Evolutionary conservation across 495 filamentous ascomycete genomes (phyloP), one percentile per base, ranked within the genome.

Genomic region (Penicillium bialowiezense): DNA sequence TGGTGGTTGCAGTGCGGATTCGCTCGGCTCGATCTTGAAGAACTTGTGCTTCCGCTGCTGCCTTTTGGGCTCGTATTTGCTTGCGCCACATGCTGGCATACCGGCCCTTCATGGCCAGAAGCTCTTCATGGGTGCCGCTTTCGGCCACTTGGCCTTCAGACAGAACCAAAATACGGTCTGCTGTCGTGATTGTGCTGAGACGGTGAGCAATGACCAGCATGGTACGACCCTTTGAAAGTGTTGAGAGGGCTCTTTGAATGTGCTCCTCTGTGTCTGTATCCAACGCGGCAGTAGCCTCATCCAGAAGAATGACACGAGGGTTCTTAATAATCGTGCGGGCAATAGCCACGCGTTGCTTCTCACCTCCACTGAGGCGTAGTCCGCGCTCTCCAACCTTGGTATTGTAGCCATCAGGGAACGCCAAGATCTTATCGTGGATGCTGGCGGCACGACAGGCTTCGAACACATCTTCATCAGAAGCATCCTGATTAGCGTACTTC

Each of bases 261-360:
- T 97, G 86, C 65, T 96, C 89, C 64, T 98, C 93, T 2, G 93
- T 98, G 56, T 95, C 90, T 1, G 90, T 92, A 54, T 98, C 93
- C 14, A 98, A 77, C 3, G 93, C 93, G 26, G 93, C 95, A 0
- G 93, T 98, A 6, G 93, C 93, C 69, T 98, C 93, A 62, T 98
- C 93, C 13, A 98, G 73, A 62, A 98, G 86, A 64, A 98, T 97
- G 54, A 98, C 91, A 31, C 87, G 88, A 14, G 93, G 93, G 57
- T 96, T 86, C 68, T 98, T 98, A 43, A 98, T 75, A 48, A 98
- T 96, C 10, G 93, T 96, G 34, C 93, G 86, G 37, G 93, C 95
- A 62, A 98, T 98, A 7, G 93, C 93, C 33, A 97, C 90, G 24
- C 93, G 88, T 68, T 98, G 93, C 68, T 96, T 96, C 71, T 98